Evolutionary conservation across 768 basidiomycete genomes (phyloP).

Genomic region (Lactifluus volemus): DNA sequence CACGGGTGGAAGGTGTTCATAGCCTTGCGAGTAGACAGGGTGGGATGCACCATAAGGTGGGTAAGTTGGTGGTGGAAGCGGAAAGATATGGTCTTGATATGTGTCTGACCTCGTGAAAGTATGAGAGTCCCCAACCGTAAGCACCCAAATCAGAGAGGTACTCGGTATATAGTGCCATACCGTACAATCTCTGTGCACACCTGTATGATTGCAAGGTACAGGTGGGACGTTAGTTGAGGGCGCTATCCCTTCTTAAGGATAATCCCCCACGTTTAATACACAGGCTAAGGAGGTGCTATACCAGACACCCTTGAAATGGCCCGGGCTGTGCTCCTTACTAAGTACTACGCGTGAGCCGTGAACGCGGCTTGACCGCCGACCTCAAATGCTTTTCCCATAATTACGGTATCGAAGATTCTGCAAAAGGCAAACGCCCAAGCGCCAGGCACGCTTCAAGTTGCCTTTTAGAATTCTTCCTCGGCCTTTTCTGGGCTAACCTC

Average conservation of each 20-base stretch:
- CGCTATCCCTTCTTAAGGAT: background rate
- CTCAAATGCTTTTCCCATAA: constrained; percentile 20
- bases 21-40: background rate
- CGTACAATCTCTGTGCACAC: background rate
- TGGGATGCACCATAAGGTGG: background rate
- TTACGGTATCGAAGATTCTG: constrained; percentile 16
- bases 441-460: constrained; percentile 18
- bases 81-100: background rate
- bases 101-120: background rate
- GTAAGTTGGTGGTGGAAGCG: background rate
- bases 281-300: constrained; percentile 20
- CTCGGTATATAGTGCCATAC: background rate
- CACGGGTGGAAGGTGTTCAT: background rate
- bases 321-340: background rate
- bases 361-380: constrained; percentile 18
- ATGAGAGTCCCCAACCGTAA: background rate
- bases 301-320: constrained; percentile 20
- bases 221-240: background rate
- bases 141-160: background rate
- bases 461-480: constrained; percentile 20
- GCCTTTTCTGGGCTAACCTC: constrained; percentile 21
- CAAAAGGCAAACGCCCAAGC: constrained; percentile 16
- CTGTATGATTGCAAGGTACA: background rate
- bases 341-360: constrained; percentile 15
- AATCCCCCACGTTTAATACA: constrained; percentile 1